Evolutionary conservation across 331 rosid species (phyloP).

Genomic region (Malus hybrid): DNA sequence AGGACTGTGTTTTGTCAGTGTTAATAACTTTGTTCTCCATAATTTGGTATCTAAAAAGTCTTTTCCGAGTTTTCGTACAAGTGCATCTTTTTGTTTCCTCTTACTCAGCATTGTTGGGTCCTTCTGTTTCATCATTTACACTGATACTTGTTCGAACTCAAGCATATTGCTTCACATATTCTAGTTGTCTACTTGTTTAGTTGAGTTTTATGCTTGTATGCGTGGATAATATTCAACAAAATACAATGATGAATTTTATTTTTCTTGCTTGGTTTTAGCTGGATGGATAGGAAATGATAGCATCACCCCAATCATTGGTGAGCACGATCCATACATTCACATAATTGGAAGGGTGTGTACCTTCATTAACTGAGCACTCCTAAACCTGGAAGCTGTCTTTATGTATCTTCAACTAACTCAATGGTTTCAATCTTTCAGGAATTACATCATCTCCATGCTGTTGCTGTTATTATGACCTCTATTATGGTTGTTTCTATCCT

Average conservation of each 20-base stretch:
- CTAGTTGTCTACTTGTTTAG: not conserved
- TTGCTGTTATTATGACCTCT: constrained; percentile 76
- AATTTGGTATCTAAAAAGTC: not conserved
- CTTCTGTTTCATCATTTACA: not conserved
- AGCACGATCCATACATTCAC: constrained; percentile 69
- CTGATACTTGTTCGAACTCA: not conserved
- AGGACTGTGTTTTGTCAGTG: not conserved
- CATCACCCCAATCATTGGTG: constrained; percentile 85
- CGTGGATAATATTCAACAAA: constrained; percentile 7
- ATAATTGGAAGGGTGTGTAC: constrained; percentile 77
- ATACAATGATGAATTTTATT: constrained; percentile 17
- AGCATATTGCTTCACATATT: constrained; percentile 2
- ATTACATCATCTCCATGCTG: constrained; percentile 67
- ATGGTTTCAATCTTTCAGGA: constrained; percentile 52
- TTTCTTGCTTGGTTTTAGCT: constrained; percentile 48
- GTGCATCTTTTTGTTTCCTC: not conserved
- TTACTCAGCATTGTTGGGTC: not conserved
- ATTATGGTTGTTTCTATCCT: constrained; percentile 69
- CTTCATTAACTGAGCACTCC: constrained; percentile 11
- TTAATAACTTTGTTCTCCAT: not conserved
- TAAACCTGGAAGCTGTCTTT: not conserved
- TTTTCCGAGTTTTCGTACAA: not conserved
- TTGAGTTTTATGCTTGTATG: not conserved
- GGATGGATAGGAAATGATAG: constrained; percentile 97
- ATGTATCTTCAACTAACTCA: constrained; percentile 5